These are phyloP conservation scores for Escallonia herrerae DNA, from an alignment of 129 eudicot genomes.

Conservation along the genomic window DNA sequence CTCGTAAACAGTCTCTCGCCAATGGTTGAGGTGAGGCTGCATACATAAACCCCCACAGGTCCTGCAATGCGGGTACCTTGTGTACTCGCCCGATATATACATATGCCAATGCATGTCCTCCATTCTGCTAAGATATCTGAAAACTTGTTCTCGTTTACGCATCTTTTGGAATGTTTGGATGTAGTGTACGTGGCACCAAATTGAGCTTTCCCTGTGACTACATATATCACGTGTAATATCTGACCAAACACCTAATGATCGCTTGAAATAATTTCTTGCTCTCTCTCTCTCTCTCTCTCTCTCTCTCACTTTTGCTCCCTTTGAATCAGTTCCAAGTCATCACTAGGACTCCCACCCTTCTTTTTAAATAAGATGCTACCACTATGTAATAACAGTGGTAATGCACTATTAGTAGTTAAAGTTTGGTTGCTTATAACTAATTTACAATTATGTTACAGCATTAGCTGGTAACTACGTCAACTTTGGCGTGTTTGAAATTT, in stretches of 20 bases:
- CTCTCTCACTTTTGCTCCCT: not conserved
- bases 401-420: not conserved
- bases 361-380: not conserved
- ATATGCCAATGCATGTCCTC: not conserved
- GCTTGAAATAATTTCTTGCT: not conserved
- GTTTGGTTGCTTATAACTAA: not conserved
- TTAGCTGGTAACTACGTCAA: constrained; percentile 27
- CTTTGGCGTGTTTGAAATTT: constrained; percentile 30
- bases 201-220: no score
- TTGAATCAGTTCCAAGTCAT: not conserved
- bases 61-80: no score
- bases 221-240: not conserved
- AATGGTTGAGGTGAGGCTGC: no score
- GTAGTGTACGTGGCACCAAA: no score
- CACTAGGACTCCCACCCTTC: not conserved
- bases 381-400: not conserved
- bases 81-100: not conserved
- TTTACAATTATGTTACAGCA: constrained; percentile 8
- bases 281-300: no score
- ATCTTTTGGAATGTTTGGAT: no score
- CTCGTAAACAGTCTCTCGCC: no score
- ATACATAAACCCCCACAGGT: no score
- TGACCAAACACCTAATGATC: not conserved
- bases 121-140: not conserved
- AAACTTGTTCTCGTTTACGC: not conserved